Evolutionary conservation across 805 yeast genomes (phyloP).

Genomic region (Suhomyces sp.): DNA sequence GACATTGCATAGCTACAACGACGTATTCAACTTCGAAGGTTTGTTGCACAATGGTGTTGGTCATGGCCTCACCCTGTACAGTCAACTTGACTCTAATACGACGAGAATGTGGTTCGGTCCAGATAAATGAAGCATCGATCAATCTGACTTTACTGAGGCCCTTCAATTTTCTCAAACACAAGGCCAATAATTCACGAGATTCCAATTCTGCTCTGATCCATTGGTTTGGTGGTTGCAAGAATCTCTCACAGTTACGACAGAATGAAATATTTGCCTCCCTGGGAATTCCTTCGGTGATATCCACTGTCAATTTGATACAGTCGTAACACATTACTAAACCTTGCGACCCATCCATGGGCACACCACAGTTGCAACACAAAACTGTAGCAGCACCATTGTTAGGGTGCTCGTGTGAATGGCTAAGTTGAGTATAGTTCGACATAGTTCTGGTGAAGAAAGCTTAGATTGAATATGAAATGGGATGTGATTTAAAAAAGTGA

Average conservation of each 20-base stretch:
- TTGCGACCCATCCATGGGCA: slow-evolving; percentile 92
- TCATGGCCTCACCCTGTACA: slow-evolving; percentile 95
- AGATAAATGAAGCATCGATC: slow-evolving; percentile 89
- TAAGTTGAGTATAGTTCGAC: slow-evolving; percentile 49
- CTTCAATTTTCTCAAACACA: slow-evolving; percentile 82
- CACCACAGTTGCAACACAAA: slow-evolving; percentile 97
- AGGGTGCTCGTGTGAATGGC: slow-evolving; percentile 29
- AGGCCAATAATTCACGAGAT: slow-evolving; percentile 86
- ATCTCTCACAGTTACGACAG: slow-evolving; percentile 96
- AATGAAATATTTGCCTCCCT: slow-evolving; percentile 91
- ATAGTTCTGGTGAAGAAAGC: slow-evolving; percentile 32
- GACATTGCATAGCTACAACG: slow-evolving; percentile 94
- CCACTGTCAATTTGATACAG: slow-evolving; percentile 90
- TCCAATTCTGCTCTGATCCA: slow-evolving; percentile 92
- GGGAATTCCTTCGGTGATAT: slow-evolving; percentile 88
- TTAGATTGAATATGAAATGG: not conserved
- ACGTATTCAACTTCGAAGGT: slow-evolving; percentile 91
- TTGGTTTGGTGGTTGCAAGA: slow-evolving; percentile 89
- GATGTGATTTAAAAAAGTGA: not conserved
- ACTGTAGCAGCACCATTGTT: slow-evolving; percentile 65
- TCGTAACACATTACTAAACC: slow-evolving; percentile 96
- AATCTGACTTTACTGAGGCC: slow-evolving; percentile 84
- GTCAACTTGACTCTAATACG: slow-evolving; percentile 88
- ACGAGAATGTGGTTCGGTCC: slow-evolving; percentile 99
- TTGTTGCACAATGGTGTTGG: slow-evolving; percentile 89